Evolutionary conservation across 257 asterid species (phyloP), one percentile per base, ranked within the genome.

Genomic region (Solanum corneliomulleri): DNA sequence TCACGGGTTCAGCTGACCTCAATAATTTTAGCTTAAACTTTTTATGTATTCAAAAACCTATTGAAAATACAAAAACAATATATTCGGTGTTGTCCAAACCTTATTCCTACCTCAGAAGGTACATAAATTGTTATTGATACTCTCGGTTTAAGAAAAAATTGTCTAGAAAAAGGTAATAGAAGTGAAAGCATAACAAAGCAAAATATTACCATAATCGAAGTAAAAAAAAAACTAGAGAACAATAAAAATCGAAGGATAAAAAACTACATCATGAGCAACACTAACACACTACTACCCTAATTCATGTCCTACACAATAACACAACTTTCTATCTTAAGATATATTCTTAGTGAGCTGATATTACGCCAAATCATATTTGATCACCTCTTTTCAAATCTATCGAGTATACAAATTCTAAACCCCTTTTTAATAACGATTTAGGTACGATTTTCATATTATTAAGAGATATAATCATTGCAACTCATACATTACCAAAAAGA

Each of bases 231-330:
- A 5, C 1, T 1, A 52, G 13, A 56, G 2, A 60, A 23, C 3
- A 60, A 62, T 3, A 3, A 0, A 23, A 62, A 62, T 62, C 16
- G 6, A 62, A 62, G 16, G 7, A n/a, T 11, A n/a, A 62, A 8
- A 23, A 62, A 11, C 7, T 62, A 23, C 1, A 0, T 0, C 1
- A 0, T 0, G 29, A 60, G 29, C 27, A 60, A 23, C 23, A 62
- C 31, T 60, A 10, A 23, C 29, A 23, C 69, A 9, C 29, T 62
- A 62, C 2, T 23, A 62, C 1, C 70, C 8, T 62, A n/a, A 62
- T 9, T 4, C 0, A 7, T 62, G 11, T 18, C 64, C n/a, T 56
- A 9, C 6, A 35, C 39, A 5, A 35, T 35, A 35, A 35, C 11
- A 18, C 64, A 56, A 18, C 64, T 56, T 7, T 7, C 11, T 56